A percentile compares a stretch with the other conserved stretches of the same genome.
These are phyloP conservation scores for Cylindrotheca closterium DNA, from an alignment of 108 stramenopile species.

Conservation along the genomic window DNA sequence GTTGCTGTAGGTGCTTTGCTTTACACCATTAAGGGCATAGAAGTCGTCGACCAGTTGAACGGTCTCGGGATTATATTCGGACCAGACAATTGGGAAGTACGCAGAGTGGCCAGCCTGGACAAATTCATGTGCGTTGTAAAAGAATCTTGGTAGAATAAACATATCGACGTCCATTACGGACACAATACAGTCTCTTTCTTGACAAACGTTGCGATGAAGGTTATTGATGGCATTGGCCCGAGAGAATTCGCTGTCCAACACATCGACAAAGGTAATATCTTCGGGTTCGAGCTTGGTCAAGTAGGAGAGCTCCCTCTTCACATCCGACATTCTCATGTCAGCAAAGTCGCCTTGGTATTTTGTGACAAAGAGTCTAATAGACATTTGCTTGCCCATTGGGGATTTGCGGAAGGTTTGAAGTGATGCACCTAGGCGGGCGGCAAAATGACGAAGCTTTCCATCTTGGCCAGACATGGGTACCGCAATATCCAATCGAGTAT, in stretches of 20 bases:
- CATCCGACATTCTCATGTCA: not conserved
- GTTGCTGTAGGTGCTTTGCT: not conserved
- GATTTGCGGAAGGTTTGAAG: not conserved
- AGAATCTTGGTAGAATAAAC: slow-evolving; percentile 4
- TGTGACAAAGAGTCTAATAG: slow-evolving; percentile 1
- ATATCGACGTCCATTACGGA: slow-evolving; percentile 11
- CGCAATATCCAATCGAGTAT: slow-evolving; percentile 14
- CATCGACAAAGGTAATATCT: not conserved
- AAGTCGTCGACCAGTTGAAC: slow-evolving; percentile 3
- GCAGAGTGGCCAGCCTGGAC: not conserved
- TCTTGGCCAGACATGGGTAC: slow-evolving; percentile 15
- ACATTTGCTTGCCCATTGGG: not conserved
- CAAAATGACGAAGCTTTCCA: not conserved
- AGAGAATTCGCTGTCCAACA: not conserved
- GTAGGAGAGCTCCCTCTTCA: not conserved
- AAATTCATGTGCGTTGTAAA: not conserved
- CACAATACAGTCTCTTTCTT: not conserved
- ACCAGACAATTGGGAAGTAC: slow-evolving; percentile 16
- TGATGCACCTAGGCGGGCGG: not conserved
- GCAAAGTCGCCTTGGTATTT: not conserved
- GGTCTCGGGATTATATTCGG: slow-evolving; percentile 2
- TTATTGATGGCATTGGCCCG: slow-evolving; percentile 5
- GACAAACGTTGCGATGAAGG: not conserved
- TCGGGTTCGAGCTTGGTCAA: no score
- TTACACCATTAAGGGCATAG: no score